Conservation (phyloP, 331 rosid species). For the Malus hybrid region DNA sequence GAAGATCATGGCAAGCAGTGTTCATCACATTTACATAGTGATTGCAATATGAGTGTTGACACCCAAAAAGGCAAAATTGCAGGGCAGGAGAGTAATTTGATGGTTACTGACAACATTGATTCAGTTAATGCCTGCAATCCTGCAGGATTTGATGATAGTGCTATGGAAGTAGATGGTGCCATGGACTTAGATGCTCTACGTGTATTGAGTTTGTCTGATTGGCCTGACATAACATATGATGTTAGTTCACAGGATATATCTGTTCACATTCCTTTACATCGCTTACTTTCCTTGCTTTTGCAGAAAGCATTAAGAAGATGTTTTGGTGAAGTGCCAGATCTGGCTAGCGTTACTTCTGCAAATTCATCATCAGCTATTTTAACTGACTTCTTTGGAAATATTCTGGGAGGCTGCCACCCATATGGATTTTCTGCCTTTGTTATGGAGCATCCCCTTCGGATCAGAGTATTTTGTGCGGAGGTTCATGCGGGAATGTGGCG, state of each 20-base stretch:
- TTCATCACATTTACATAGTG: conserved; percentile 21
- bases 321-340: conserved; percentile 51
- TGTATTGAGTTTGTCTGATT: conserved; percentile 58
- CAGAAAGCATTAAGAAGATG: conserved; percentile 64
- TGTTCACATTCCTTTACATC: conserved; percentile 80
- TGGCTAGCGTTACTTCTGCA: conserved; percentile 30
- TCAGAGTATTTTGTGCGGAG: conserved; percentile 91
- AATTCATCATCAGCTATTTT: conserved; percentile 31
- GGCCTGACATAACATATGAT: conserved; percentile 84
- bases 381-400: conserved; percentile 58
- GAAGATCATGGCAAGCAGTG: conserved; percentile 43
- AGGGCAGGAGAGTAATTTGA: conserved; percentile 30
- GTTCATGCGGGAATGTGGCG: conserved; percentile 99
- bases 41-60: conserved; percentile 20
- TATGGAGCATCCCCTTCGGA: conserved; percentile 96
- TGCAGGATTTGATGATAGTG: conserved; percentile 30
- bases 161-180: conserved; percentile 57
- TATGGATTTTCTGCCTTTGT: conserved; percentile 83
- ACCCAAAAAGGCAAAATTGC: conserved; percentile 25
- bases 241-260: conserved; percentile 85
- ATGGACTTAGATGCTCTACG: conserved; percentile 45
- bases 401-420: conserved; percentile 80
- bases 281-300: conserved; percentile 78
- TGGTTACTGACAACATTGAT: conserved; percentile 30
- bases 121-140: conserved; percentile 22